Evolutionary conservation across 176 grass and related monocot species (phyloP).

Genomic region (Oryza brachyantha): DNA sequence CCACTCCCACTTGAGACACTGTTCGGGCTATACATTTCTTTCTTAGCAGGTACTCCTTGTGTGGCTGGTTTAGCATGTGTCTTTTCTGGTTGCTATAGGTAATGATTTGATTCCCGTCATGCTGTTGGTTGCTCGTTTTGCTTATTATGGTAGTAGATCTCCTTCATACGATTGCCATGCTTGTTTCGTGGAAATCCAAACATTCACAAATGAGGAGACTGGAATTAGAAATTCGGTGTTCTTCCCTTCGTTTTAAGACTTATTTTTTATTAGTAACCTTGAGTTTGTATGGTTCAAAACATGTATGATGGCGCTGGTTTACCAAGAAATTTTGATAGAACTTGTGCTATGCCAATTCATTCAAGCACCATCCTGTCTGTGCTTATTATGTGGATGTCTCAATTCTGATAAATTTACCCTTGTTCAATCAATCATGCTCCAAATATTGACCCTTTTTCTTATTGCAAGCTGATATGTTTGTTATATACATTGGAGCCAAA

Average conservation of each 20-base stretch:
- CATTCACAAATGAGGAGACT: conserved; percentile 37
- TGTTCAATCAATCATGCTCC: background rate
- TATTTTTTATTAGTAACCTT: conserved; percentile 35
- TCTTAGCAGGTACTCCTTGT: conserved; percentile 35
- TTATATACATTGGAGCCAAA: background rate
- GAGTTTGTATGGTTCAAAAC: conserved; percentile 11
- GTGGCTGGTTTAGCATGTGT: conserved; percentile 15
- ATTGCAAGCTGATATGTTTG: background rate
- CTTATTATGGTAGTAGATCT: conserved; percentile 35
- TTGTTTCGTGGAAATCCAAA: conserved; percentile 27
- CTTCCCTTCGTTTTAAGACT: conserved; percentile 31
- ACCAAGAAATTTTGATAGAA: conserved; percentile 58
- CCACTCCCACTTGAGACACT: background rate
- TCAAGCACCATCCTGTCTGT: conserved; percentile 8
- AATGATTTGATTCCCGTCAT: conserved; percentile 24
- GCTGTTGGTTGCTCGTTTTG: conserved; percentile 51
- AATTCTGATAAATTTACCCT: background rate
- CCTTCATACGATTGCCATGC: conserved; percentile 24
- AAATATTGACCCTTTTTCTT: background rate
- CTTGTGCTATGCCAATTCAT: conserved; percentile 28
- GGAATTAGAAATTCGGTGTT: conserved; percentile 31
- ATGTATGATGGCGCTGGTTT: conserved; percentile 36
- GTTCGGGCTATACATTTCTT: conserved; percentile 20
- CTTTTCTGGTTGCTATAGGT: conserved; percentile 25
- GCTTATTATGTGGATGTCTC: background rate